phyloP scores from a whole-genome alignment of 2,329 filamentous ascomycete species.

The Diplodia seriata region DNA sequence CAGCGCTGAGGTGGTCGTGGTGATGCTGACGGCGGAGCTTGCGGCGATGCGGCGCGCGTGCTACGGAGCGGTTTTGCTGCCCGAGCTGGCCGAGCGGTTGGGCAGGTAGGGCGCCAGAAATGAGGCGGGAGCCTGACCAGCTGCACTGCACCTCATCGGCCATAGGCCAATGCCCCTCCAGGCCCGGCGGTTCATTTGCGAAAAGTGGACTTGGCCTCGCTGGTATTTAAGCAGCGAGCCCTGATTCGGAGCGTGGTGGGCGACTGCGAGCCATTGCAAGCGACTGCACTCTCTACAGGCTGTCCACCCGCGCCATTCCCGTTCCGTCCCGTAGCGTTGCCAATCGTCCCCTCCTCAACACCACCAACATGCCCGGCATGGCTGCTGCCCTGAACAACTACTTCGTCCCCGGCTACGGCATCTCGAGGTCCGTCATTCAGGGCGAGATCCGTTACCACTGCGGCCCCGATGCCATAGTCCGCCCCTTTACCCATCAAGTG shows the following conservation, averaged over 20 bases:
- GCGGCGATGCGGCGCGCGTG: constrained; percentile 20
- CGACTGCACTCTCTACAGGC: constrained; percentile 32
- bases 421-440: constrained; percentile 53
- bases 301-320: constrained; percentile 17
- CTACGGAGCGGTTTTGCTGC: constrained; percentile 16
- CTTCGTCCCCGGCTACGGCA: constrained; percentile 52
- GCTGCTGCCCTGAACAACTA: constrained; percentile 46
- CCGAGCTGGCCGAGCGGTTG: constrained; percentile 29
- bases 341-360: constrained; percentile 8
- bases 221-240: constrained; percentile 31
- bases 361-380: constrained; percentile 32
- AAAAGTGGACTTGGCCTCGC: constrained; percentile 28
- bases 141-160: background rate
- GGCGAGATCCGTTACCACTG: constrained; percentile 53
- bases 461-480: constrained; percentile 52
- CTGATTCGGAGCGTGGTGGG: constrained; percentile 27
- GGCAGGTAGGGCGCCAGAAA: constrained; percentile 26
- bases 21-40: constrained; percentile 13
- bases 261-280: constrained; percentile 29
- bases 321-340: constrained; percentile 5
- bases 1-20: constrained; percentile 27
- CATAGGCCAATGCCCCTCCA: constrained; percentile 4
- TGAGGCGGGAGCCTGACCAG: constrained; percentile 27
- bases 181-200: constrained; percentile 28
- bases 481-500: constrained; percentile 53